Evolutionary conservation across 1,284 basidiomycete genomes (phyloP).

Genomic region (Stereum hirsutum): DNA sequence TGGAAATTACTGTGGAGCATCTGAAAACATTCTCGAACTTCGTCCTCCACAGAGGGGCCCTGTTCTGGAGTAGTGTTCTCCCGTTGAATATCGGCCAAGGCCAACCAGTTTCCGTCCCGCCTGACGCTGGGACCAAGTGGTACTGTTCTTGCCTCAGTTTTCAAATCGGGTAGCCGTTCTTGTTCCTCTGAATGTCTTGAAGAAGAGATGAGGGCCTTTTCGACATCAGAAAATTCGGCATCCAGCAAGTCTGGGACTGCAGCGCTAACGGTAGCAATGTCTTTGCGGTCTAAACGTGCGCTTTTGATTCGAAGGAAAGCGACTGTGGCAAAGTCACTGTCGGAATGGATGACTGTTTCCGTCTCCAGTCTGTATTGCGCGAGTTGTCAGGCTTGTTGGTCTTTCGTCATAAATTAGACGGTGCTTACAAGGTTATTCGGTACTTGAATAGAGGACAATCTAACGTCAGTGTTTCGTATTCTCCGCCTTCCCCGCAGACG

Average conservation of each 20-base stretch:
- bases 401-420: slow-evolving; percentile 20
- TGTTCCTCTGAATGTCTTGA: neutral
- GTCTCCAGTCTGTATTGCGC: slow-evolving; percentile 44
- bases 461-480: slow-evolving; percentile 93
- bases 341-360: slow-evolving; percentile 68
- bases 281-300: slow-evolving; percentile 54
- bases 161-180: neutral
- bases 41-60: slow-evolving; percentile 41
- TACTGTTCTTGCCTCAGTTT: neutral
- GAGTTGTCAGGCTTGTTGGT: slow-evolving; percentile 1
- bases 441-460: slow-evolving; percentile 87
- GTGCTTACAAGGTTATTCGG: slow-evolving; percentile 69
- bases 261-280: slow-evolving; percentile 13
- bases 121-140: slow-evolving; percentile 4
- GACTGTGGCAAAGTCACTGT: slow-evolving; percentile 74
- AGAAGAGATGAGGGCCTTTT: neutral
- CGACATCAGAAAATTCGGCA: slow-evolving; percentile 23
- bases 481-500: slow-evolving; percentile 95
- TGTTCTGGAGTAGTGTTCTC: slow-evolving; percentile 5
- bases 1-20: slow-evolving; percentile 38
- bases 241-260: slow-evolving; percentile 46
- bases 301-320: slow-evolving; percentile 78
- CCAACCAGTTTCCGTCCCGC: slow-evolving; percentile 40
- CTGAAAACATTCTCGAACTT: slow-evolving; percentile 54
- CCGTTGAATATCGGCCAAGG: slow-evolving; percentile 39